These are phyloP conservation scores for Amaranthus hypochondriacus DNA, from an alignment of 148 eudicot species.

Conservation along the genomic window DNA sequence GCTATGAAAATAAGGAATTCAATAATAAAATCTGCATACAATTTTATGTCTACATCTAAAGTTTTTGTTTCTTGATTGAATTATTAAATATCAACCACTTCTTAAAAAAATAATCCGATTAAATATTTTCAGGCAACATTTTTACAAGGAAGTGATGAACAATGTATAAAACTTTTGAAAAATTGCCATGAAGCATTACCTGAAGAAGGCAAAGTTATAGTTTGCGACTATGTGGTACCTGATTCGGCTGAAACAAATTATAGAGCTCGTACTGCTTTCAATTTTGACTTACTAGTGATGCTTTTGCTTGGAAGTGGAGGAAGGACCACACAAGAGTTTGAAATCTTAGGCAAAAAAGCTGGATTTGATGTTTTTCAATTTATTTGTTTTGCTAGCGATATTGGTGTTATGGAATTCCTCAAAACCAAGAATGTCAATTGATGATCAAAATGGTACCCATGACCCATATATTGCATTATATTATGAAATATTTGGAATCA, in stretches of 20 bases:
- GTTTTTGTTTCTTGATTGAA: no score
- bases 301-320: conserved; percentile 33
- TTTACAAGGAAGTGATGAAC: conserved; percentile 36
- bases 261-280: conserved; percentile 16
- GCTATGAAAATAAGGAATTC: no score
- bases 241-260: conserved; percentile 21
- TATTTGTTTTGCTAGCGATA: conserved; percentile 18
- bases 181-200: conserved; percentile 37
- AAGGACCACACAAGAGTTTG: conserved; percentile 33
- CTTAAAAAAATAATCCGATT: no score
- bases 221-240: conserved; percentile 31
- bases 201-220: conserved; percentile 32
- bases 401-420: conserved; percentile 30
- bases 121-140: conserved; percentile 28
- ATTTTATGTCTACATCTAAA: no score
- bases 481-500: no score
- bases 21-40: no score
- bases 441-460: no score
- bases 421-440: not conserved
- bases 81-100: no score
- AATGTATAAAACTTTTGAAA: conserved; percentile 35
- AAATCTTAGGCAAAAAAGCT: conserved; percentile 32
- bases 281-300: conserved; percentile 27
- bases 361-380: conserved; percentile 27
- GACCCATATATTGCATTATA: no score